Base-by-base conservation (phyloP, 2,329 filamentous ascomycete genomes). In the Exophiala mesophila region DNA sequence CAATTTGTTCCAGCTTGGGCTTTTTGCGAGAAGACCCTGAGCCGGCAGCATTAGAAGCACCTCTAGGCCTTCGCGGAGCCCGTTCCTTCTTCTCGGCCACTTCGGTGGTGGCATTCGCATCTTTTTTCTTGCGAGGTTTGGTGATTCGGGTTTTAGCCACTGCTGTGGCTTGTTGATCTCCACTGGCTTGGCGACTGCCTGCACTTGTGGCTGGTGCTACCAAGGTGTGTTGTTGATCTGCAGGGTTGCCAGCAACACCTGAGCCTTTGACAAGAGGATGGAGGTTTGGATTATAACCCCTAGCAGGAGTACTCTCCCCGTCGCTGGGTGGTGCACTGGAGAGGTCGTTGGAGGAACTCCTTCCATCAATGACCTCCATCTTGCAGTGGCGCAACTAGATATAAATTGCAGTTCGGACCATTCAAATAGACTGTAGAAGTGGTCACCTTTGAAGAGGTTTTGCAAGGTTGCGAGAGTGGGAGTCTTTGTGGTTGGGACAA, bases 1-100 rank as follows among this genome's bases (percentile, higher is more conserved):
- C 44, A 32, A 15, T 12, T 18, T 37, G 36, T 40, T 69, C 67
- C 36, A 67, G 53, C 56, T 69, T 70, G 32, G 61, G 59, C 52
- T 67, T 69, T 56, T 70, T 79, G 54, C 76, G 73, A 45, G 71
- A 61, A 45, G 71, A 61, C 33, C 60, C 57, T 21, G 64, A 45
- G 32, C 55, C 60, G 3, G 63, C 58, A 24, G 59, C 57, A 12
- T 36, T 51, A 21, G 57, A 50, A 15, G 58, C 42, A 5, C 23
- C 40, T 15, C 55, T 53, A 24, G 52, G 48, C 38, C 52, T 54
- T 5, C 47, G 47, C 18, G 45, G 17, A 16, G 23, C 36, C n/a
- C 55, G 57, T 15, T 54, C 52, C 29, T 57, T 56, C 39, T 53
- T 52, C 44, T 63, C 60, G 20, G 56, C 43, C 17, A 55, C 52